Evolutionary conservation across 1,284 basidiomycete genomes (phyloP).

Genomic region (Cerrena zonata): DNA sequence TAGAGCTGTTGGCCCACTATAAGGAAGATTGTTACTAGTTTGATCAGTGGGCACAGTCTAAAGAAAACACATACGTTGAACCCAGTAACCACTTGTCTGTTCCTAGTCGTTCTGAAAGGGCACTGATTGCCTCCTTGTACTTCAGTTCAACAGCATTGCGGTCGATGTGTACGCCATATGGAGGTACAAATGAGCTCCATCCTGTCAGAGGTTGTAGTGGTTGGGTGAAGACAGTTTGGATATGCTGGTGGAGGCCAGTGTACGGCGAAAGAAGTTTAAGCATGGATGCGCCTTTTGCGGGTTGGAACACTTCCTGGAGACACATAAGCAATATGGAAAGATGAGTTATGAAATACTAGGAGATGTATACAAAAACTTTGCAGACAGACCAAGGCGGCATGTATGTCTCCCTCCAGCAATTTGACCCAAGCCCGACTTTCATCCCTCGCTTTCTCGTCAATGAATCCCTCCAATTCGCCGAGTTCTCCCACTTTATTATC

Average conservation of each 20-base stretch:
- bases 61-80: slow-evolving; percentile 48
- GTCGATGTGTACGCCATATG: slow-evolving; percentile 53
- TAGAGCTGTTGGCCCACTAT: slow-evolving; percentile 64
- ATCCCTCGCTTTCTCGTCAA: slow-evolving; percentile 49
- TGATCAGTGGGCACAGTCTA: not conserved
- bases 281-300: slow-evolving; percentile 31
- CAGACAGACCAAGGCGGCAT: slow-evolving; percentile 59
- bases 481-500: slow-evolving; percentile 42
- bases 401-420: slow-evolving; percentile 66
- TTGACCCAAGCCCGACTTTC: slow-evolving; percentile 77
- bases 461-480: slow-evolving; percentile 59
- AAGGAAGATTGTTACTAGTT: no score
- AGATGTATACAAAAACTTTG: not conserved
- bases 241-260: slow-evolving; percentile 24
- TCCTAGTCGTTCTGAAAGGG: slow-evolving; percentile 67
- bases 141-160: slow-evolving; percentile 43
- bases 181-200: slow-evolving; percentile 53
- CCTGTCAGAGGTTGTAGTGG: slow-evolving; percentile 68
- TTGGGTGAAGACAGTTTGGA: slow-evolving; percentile 45
- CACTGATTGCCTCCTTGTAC: slow-evolving; percentile 65
- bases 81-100: slow-evolving; percentile 74
- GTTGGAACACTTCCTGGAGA: slow-evolving; percentile 43
- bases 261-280: slow-evolving; percentile 28
- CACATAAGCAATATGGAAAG: slow-evolving; percentile 3
- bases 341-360: slow-evolving; percentile 4